Conservation (phyloP, 1,284 basidiomycete species). For the Baeospora myosura region DNA sequence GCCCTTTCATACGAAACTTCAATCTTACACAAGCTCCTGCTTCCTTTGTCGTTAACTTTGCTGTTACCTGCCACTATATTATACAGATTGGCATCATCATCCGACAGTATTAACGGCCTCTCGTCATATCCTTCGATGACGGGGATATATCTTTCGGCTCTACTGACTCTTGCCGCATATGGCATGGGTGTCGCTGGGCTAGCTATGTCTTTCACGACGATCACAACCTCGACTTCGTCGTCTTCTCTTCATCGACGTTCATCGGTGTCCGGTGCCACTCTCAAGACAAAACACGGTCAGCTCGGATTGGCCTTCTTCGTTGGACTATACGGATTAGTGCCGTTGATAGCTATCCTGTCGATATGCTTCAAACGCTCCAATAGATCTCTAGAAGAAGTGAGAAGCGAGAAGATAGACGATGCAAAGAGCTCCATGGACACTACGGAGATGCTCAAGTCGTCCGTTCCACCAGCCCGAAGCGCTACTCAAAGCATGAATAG, state of each 20-base stretch:
- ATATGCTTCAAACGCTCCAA: conserved; percentile 18
- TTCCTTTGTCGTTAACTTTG: conserved; percentile 56
- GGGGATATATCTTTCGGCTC: conserved; percentile 29
- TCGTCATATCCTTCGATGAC: conserved; percentile 18
- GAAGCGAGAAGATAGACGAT: conserved; percentile 12
- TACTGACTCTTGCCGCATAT: conserved; percentile 45
- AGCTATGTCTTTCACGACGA: conserved; percentile 53
- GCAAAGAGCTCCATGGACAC: conserved; percentile 35
- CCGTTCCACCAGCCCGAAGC: conserved; percentile 22
- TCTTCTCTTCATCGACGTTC: conserved; percentile 25
- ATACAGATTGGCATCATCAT: conserved; percentile 40
- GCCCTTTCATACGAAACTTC: conserved; percentile 43
- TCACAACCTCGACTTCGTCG: conserved; percentile 24
- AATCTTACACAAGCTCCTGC: conserved; percentile 54
- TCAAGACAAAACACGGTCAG: conserved; percentile 56
- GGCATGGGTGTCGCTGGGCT: conserved; percentile 56
- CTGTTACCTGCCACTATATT: conserved; percentile 48
- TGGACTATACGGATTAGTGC: conserved; percentile 48
- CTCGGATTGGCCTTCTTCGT: conserved; percentile 57
- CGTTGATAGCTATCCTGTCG: conserved; percentile 33
- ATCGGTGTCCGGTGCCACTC: conserved; percentile 23
- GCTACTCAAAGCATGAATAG: conserved; percentile 29
- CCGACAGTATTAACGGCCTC: conserved; percentile 16
- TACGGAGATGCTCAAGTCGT: conserved; percentile 40
- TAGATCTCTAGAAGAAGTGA: conserved; percentile 11